These are phyloP conservation scores for Blepharisma japonicum DNA, from an alignment of 73 alveolate species.

Conservation along the genomic window DNA sequence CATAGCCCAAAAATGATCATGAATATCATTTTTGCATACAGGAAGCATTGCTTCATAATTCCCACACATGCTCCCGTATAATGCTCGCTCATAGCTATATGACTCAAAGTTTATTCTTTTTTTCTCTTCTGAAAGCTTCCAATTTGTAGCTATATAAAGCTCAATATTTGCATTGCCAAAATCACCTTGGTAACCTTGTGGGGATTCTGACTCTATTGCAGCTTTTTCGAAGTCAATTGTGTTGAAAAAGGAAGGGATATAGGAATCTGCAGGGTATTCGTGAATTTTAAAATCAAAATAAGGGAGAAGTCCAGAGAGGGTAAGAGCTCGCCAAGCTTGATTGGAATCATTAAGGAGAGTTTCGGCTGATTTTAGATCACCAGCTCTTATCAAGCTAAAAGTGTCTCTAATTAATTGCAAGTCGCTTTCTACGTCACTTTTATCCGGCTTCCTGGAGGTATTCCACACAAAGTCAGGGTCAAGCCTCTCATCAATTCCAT, in stretches of 20 bases:
- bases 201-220: not conserved
- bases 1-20: conserved; percentile 25
- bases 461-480: not conserved
- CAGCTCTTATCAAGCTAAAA: conserved; percentile 15
- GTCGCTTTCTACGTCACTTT: not conserved
- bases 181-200: not conserved
- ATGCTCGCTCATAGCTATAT: not conserved
- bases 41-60: conserved; percentile 23
- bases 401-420: not conserved
- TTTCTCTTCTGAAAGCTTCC: not conserved
- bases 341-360: not conserved
- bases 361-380: not conserved
- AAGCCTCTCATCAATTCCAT: not conserved
- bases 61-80: conserved; percentile 5
- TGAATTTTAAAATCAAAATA: not conserved
- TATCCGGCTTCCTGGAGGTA: not conserved
- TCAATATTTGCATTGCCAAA: conserved; percentile 9
- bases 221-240: not conserved
- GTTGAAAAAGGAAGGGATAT: not conserved
- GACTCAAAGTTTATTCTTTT: not conserved
- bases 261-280: not conserved
- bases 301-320: conserved; percentile 21
- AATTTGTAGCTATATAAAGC: not conserved
- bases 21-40: not conserved
- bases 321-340: conserved; percentile 2